Evolutionary conservation across 31 red algal species (phyloP).

Genomic region (Endocladia muricata): DNA sequence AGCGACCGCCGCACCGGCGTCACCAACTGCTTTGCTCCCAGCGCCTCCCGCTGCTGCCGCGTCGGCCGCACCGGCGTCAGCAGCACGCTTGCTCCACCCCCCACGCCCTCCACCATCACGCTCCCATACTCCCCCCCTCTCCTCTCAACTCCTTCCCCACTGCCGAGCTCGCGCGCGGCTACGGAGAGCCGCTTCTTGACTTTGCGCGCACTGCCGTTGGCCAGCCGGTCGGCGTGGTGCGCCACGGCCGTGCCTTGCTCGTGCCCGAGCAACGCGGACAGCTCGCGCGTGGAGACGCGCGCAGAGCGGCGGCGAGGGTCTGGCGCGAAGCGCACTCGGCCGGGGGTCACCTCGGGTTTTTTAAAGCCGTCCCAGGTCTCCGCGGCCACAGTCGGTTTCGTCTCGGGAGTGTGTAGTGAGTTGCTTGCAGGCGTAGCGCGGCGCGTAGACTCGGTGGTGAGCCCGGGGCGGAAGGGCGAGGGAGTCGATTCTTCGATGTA

Average conservation of each 20-base stretch:
- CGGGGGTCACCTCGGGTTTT: background rate
- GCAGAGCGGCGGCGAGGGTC: background rate
- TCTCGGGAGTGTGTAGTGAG: no score
- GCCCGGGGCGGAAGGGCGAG: background rate
- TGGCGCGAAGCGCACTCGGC: background rate
- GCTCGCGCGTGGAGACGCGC: background rate
- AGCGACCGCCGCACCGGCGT: slow-evolving; percentile 60
- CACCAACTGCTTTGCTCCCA: slow-evolving; percentile 38
- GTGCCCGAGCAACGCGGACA: background rate
- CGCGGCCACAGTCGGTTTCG: background rate
- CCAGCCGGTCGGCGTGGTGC: no score
- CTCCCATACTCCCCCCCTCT: background rate
- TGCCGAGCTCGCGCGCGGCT: no score
- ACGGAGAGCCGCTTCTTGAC: no score
- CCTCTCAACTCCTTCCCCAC: background rate
- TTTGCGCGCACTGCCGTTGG: no score
- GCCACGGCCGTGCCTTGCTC: background rate
- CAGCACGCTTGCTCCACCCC: slow-evolving; percentile 15
- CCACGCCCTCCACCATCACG: background rate
- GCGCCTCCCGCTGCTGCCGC: slow-evolving; percentile 11
- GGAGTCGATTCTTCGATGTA: background rate
- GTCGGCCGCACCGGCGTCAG: slow-evolving; percentile 43
- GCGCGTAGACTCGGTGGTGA: background rate
- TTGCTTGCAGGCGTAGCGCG: no score
- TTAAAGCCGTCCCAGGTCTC: background rate